A percentile compares a stretch with the other conserved stretches of the same genome.
phyloP scores from a whole-genome alignment of 1,284 basidiomycete genomes.

The Malassezia caprae region DNA sequence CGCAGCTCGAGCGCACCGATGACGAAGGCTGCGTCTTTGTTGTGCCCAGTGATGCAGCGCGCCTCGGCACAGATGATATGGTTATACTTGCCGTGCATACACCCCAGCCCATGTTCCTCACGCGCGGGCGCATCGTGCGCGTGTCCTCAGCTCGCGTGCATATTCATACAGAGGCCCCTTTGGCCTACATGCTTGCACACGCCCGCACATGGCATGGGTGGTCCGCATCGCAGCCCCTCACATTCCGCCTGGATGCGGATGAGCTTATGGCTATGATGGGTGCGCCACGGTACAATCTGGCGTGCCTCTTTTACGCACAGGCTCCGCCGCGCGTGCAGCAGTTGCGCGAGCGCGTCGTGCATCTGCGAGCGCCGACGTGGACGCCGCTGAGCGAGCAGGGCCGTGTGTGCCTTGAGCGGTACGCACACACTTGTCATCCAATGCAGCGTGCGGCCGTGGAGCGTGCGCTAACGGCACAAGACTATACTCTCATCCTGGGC shows the following conservation, averaged over 20 bases:
- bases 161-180: constrained; percentile 68
- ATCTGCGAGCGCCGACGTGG: constrained; percentile 64
- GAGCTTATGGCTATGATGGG: constrained; percentile 78
- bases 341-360: constrained; percentile 61
- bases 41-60: constrained; percentile 27
- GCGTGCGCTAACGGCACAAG: constrained; percentile 66
- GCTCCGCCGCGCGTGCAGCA: constrained; percentile 38
- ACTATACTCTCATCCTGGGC: constrained; percentile 84
- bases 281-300: constrained; percentile 77
- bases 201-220: constrained; percentile 2
- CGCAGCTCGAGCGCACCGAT: constrained; percentile 46
- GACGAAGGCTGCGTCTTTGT: background rate
- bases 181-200: constrained; percentile 50
- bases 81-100: constrained; percentile 66
- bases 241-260: constrained; percentile 87
- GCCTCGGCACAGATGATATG: constrained; percentile 68
- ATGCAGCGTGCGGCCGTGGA: constrained; percentile 66
- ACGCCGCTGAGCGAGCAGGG: constrained; percentile 25
- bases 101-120: constrained; percentile 1
- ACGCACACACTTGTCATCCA: constrained; percentile 53
- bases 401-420: constrained; percentile 22
- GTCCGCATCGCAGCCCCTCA: constrained; percentile 33
- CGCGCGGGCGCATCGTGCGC: constrained; percentile 6
- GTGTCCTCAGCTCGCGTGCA: constrained; percentile 57
- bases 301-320: constrained; percentile 67